Conservation (phyloP, 83 land plant genomes). For the Diphasiastrum complanatum region DNA sequence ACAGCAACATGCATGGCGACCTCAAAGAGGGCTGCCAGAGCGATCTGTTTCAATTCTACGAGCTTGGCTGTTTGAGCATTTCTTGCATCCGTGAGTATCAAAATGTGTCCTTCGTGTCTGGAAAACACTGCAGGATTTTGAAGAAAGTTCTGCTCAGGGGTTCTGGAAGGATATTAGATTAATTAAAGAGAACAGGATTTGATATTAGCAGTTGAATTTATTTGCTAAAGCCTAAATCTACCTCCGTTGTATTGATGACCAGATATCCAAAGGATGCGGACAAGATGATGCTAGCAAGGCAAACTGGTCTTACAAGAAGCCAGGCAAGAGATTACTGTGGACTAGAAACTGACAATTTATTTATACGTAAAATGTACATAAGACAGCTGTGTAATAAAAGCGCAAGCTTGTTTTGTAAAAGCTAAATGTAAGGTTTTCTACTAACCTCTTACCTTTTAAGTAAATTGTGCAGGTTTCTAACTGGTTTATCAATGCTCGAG, state of each 20-base stretch:
- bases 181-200: no score
- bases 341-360: background rate
- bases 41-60: slow-evolving; percentile 62
- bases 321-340: slow-evolving; percentile 38
- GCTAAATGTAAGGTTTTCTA: background rate
- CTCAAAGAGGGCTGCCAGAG: slow-evolving; percentile 77
- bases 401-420: background rate
- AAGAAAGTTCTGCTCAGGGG: no score
- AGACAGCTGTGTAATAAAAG: background rate
- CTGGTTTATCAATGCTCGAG: slow-evolving; percentile 90
- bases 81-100: slow-evolving; percentile 69
- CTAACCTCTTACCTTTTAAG: background rate
- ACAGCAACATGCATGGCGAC: slow-evolving; percentile 76
- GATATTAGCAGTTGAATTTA: no score
- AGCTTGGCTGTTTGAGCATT: slow-evolving; percentile 87
- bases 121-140: no score
- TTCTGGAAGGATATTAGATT: no score
- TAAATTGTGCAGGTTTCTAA: slow-evolving; percentile 56
- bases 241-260: slow-evolving; percentile 11
- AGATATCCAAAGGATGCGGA: slow-evolving; percentile 83
- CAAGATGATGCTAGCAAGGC: slow-evolving; percentile 69
- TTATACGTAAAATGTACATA: background rate
- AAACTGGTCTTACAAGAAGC: slow-evolving; percentile 68
- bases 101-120: background rate
- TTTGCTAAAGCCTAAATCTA: slow-evolving; percentile 26